phyloP scores from a whole-genome alignment of 2,329 filamentous ascomycete species.

The Fusarium falciforme region DNA sequence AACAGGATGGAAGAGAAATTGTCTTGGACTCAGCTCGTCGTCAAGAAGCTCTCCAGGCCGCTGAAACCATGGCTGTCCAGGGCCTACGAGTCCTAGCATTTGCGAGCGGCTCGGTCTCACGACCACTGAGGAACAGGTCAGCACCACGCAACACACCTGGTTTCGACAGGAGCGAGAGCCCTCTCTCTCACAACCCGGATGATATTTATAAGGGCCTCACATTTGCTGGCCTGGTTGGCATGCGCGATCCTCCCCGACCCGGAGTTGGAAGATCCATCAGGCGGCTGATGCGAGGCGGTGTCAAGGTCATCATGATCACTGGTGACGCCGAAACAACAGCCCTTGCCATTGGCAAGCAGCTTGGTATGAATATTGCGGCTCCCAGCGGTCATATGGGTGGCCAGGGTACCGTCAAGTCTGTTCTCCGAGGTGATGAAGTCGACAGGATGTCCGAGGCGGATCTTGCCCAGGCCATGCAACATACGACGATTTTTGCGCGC shows the following conservation, averaged over 20 bases:
- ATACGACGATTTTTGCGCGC: slow-evolving; percentile 93
- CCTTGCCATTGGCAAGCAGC: slow-evolving; percentile 89
- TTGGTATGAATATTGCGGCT: slow-evolving; percentile 87
- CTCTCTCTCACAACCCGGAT: slow-evolving; percentile 64
- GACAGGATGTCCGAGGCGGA: slow-evolving; percentile 90
- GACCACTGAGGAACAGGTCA: slow-evolving; percentile 56
- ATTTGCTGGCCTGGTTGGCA: slow-evolving; percentile 93
- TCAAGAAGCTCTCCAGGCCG: slow-evolving; percentile 80
- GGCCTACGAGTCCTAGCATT: slow-evolving; percentile 93
- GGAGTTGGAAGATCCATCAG: slow-evolving; percentile 91
- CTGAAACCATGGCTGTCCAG: slow-evolving; percentile 87
- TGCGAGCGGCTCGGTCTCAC: slow-evolving; percentile 80
- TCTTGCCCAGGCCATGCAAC: slow-evolving; percentile 84
- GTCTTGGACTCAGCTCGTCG: slow-evolving; percentile 82
- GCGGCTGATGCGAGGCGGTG: slow-evolving; percentile 90
- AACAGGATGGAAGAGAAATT: slow-evolving; percentile 86
- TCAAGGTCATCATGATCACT: slow-evolving; percentile 99
- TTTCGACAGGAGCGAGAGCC: slow-evolving; percentile 53
- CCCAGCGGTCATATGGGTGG: slow-evolving; percentile 63
- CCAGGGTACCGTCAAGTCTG: slow-evolving; percentile 73
- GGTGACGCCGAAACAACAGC: slow-evolving; percentile 96
- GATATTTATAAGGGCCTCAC: slow-evolving; percentile 85
- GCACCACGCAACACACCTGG: slow-evolving; percentile 64
- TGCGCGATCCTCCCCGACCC: slow-evolving; percentile 95
- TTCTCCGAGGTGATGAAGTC: slow-evolving; percentile 91